Base-by-base conservation (phyloP, 495 filamentous ascomycete species). In the Penicillium verhagenii region DNA sequence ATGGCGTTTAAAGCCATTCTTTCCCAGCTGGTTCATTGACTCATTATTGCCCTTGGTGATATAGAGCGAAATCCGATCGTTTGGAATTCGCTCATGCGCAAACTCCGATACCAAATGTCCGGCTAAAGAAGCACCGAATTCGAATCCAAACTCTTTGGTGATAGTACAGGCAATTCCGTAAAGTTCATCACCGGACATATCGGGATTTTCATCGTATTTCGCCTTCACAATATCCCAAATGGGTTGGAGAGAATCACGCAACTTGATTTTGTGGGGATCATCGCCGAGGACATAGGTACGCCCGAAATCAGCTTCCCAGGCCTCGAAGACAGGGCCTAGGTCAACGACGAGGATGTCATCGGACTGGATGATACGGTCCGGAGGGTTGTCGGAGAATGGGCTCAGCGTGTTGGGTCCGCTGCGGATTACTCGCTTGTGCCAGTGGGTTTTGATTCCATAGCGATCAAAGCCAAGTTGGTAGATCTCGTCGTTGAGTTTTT, bases 341-440 rank as follows among this genome's bases (percentile, higher is more conserved):
- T 80, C 76, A 16, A 80, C 71, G 35, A 76, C 72, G 0, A 81
- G 62, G 48, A 80, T 79, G 47, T 81, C 76, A 44, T 81, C 75
- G 11, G 50, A 46, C 38, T 73, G 54, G 43, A 81, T 75, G 25
- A 74, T 60, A 4, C 77, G 76, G 53, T 81, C 75, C 1, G 76
- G 75, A 4, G 75, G 77, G 47, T 78, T 79, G 4, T 75, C 77
- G 6, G 64, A 52, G 31, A 76, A 80, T 0, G 77, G 77, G 9
- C 57, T 50, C 1, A 79, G 37, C 0, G 77, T 81, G 53, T 80
- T 81, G 21, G 72, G 72, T 1, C 78, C 78, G 40, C 75, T 78
- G 11, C 78, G 70, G 39, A 80, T 70, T 1, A 79, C 71, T 9
- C 77, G 72, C 57, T 79, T 81, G 58, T 80, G 77, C 77, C 78